Base-by-base conservation (phyloP, 768 basidiomycete species). In the Gyrodon lividus region DNA sequence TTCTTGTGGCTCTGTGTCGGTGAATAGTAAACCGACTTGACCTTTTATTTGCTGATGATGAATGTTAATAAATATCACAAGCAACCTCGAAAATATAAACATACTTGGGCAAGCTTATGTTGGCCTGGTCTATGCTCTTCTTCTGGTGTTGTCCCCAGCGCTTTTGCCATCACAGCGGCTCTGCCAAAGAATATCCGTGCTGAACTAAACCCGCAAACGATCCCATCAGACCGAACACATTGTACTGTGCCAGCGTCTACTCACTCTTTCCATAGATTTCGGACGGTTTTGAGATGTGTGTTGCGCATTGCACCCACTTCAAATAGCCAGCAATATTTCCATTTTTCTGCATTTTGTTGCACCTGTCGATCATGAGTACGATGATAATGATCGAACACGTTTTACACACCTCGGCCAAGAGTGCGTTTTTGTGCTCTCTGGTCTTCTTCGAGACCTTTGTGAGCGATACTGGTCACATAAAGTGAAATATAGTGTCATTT, bases 261-360 rank as follows among this genome's bases (percentile, higher is more conserved):
- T 49, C 59, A 92, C 87, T 89, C 91, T 77, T 92, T 91, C 97
- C 97, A 99, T 57, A 89, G 75, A 53, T 84, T 85, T 58, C 97
- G 81, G 42, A 98, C 91, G 46, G 92, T 93, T 77, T 98, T 95
- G 34, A 99, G 74, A 70, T 92, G 88, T 23, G 93, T 75, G 73
- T 96, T 98, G 54, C 97, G 79, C 93, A 98, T 96, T 59, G 93
- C 84, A 14, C 94, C 95, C 5, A 98, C 92, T 60, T 89, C 85
- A 66, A 99, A 97, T 34, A 98, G 67, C 92, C 94, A 99, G 73
- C 92, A 89, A 70, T 97, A 95, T 64, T 82, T 82, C 86, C 91
- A 98, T 74, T 92, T 89, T 59, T 95, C 92, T 19, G 85, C 74
- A 66, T 85, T 84, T 64, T 78, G 78, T 76, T 92, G 89, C 48